Evolutionary conservation across 208 protist species (phyloP).

Genomic region (Giardia duodenalis): DNA sequence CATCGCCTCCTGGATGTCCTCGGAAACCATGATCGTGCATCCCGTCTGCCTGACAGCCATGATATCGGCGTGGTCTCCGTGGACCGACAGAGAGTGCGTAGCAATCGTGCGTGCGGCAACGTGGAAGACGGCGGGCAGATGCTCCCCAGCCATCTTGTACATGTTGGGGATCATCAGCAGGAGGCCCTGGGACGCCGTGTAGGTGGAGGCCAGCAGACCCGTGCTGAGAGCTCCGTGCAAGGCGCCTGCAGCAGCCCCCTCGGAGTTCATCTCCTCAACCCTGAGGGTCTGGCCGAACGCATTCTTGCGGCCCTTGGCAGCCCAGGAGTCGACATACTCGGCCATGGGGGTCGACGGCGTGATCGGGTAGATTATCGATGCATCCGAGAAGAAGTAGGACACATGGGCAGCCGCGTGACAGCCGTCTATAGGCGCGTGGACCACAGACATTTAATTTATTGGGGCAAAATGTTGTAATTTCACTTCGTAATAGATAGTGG

Average conservation of each 20-base stretch:
- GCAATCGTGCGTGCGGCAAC: conserved; percentile 51
- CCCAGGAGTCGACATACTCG: conserved; percentile 52
- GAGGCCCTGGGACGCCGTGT: conserved; percentile 58
- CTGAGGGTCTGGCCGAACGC: conserved; percentile 48
- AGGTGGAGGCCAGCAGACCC: conserved; percentile 50
- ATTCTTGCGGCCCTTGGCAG: conserved; percentile 45
- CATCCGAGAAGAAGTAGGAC: conserved; percentile 39
- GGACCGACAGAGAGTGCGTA: conserved; percentile 54
- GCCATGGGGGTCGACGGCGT: conserved; percentile 55
- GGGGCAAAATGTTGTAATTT: no score
- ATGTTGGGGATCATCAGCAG: conserved; percentile 63
- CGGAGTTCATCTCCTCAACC: conserved; percentile 52
- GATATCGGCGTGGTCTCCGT: conserved; percentile 57
- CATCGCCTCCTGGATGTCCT: conserved; percentile 50
- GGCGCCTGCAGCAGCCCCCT: conserved; percentile 55
- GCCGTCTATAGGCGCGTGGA: conserved; percentile 36
- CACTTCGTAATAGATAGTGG: no score
- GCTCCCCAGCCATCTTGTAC: conserved; percentile 59
- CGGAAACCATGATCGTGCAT: conserved; percentile 48
- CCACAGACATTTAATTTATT: no score
- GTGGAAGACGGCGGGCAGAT: conserved; percentile 54
- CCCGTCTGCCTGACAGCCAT: conserved; percentile 52
- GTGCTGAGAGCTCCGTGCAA: conserved; percentile 49
- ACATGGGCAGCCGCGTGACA: conserved; percentile 37
- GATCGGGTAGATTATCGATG: conserved; percentile 31